A percentile compares a stretch with the other conserved stretches of the same genome.
Conservation (phyloP, 2,329 filamentous ascomycete genomes). For the Alternaria burnsii region DNA sequence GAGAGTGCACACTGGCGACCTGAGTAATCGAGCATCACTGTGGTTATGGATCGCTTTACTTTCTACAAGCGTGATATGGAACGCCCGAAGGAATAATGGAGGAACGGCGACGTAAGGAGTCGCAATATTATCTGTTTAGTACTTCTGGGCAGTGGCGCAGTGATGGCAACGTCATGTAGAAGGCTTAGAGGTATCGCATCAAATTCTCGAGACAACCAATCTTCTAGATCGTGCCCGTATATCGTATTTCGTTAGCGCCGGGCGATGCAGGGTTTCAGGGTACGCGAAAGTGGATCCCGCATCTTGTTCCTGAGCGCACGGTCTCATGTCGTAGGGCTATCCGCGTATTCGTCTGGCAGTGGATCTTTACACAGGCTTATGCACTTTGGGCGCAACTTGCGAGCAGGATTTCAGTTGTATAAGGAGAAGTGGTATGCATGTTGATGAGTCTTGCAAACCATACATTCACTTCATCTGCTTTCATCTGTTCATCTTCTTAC, state of each 20-base stretch:
- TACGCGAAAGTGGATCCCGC: slow-evolving; percentile 4
- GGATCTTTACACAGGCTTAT: not conserved
- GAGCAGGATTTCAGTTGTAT: not conserved
- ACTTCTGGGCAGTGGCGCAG: not conserved
- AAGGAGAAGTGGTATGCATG: not conserved
- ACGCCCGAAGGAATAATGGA: not conserved
- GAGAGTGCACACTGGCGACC: not conserved
- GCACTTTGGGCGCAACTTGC: slow-evolving; percentile 2
- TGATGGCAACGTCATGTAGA: not conserved
- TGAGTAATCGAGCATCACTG: not conserved
- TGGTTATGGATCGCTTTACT: not conserved
- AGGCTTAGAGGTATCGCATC: not conserved
- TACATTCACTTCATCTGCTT: not conserved
- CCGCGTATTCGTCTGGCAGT: slow-evolving; percentile 2
- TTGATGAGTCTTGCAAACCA: not conserved
- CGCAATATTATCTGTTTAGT: not conserved
- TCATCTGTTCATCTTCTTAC: not conserved
- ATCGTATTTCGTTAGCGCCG: not conserved
- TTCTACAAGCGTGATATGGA: not conserved
- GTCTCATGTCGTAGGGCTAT: not conserved
- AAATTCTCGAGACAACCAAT: not conserved
- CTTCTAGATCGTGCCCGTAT: not conserved
- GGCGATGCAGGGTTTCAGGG: slow-evolving; percentile 1
- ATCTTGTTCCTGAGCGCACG: not conserved
- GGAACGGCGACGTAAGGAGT: not conserved